Conservation (phyloP, 2,329 filamentous ascomycete species). For the Byssothecium circinans region DNA sequence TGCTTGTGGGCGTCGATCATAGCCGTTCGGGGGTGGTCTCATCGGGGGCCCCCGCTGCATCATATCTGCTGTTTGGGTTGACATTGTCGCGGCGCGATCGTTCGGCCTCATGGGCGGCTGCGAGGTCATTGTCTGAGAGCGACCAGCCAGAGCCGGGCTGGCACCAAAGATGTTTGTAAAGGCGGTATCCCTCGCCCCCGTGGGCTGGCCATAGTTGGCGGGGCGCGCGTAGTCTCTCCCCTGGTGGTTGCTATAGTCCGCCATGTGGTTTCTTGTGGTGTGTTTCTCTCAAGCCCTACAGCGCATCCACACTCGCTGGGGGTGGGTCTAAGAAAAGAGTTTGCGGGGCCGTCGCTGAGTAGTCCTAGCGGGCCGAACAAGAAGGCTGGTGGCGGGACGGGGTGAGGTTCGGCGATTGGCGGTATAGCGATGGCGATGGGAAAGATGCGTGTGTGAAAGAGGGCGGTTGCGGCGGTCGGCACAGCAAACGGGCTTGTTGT, state of each 20-base stretch:
- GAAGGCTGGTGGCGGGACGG: conserved; percentile 12
- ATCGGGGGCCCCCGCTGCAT: conserved; percentile 69
- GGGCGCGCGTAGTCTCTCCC: conserved; percentile 60
- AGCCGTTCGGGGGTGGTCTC: conserved; percentile 51
- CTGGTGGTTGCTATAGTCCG: conserved; percentile 65
- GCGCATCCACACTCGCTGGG: conserved; percentile 29
- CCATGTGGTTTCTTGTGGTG: conserved; percentile 51
- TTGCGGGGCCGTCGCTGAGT: conserved; percentile 20
- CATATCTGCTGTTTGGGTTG: conserved; percentile 48
- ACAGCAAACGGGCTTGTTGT: conserved; percentile 13
- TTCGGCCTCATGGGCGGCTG: conserved; percentile 64
- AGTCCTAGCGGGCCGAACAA: conserved; percentile 14
- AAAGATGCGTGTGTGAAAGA: background rate
- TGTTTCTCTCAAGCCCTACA: conserved; percentile 11
- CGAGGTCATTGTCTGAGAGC: conserved; percentile 94
- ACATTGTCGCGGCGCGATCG: conserved; percentile 75
- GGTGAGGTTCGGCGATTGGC: conserved; percentile 1
- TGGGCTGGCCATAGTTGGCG: conserved; percentile 55
- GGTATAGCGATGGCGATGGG: background rate
- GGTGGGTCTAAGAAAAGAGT: conserved; percentile 13
- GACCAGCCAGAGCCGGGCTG: conserved; percentile 71
- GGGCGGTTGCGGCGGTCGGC: conserved; percentile 11
- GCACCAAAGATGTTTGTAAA: conserved; percentile 96
- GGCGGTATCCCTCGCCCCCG: conserved; percentile 82
- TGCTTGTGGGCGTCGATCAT: conserved; percentile 38